Evolutionary conservation across 805 yeast genomes (phyloP), one percentile per base, ranked within the genome.

Genomic region (Hanseniaspora occidentalis): DNA sequence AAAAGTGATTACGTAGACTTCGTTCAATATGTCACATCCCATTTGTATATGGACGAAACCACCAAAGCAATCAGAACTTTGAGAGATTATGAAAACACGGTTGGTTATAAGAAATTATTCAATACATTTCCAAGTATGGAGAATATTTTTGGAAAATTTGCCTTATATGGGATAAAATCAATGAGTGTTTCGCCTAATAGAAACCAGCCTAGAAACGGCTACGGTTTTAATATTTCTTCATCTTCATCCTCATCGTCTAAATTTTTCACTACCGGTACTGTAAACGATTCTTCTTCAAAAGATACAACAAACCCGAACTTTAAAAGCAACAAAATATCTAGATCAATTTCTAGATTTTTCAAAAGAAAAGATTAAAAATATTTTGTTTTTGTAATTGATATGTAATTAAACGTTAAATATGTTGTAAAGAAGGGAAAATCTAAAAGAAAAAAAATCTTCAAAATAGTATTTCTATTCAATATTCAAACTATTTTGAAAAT

Each of bases 401-500:
- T n/a, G n/a, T n/a, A n/a, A n/a, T n/a, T n/a, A n/a, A n/a, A n/a
- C n/a, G n/a, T n/a, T n/a, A n/a, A n/a, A n/a, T n/a, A n/a, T n/a
- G n/a, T n/a, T n/a, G n/a, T n/a, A n/a, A n/a, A n/a, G n/a, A n/a
- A n/a, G n/a, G n/a, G n/a, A n/a, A n/a, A n/a, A n/a, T n/a, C n/a
- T n/a, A n/a, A n/a, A n/a, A n/a, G n/a, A n/a, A n/a, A n/a, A n/a
- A n/a, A n/a, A n/a, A n/a, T n/a, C n/a, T n/a, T n/a, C n/a, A n/a
- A n/a, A n/a, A n/a, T n/a, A n/a, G n/a, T n/a, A 10, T 9, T n/a
- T n/a, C 17, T 14, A 29, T 3, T 29, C 33, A 14, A 29, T 8
- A 16, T 29, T 29, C 17, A 29, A 14, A 16, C 18, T 37, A 44
- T 46, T 47, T 57, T 55, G 53, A 39, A 48, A 46, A 31, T 48